Conservation (phyloP, 805 yeast genomes). For the Metschnikowia similis region DNA sequence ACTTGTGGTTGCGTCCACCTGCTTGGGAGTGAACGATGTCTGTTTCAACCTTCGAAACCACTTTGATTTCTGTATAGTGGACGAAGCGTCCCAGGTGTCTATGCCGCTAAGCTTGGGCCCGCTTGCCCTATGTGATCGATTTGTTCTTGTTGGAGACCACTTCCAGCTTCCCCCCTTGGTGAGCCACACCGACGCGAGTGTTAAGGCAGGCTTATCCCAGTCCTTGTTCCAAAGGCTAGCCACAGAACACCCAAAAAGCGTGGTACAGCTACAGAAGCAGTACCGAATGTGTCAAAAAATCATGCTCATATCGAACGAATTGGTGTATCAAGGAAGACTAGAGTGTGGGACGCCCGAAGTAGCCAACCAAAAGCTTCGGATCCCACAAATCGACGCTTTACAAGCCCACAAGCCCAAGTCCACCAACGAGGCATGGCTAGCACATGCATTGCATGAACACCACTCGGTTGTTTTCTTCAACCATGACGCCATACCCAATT, state of each 20-base stretch:
- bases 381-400: constrained; percentile 41
- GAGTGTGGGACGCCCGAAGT: constrained; percentile 70
- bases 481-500: constrained; percentile 64
- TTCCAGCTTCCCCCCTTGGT: constrained; percentile 90
- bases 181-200: constrained; percentile 51
- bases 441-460: constrained; percentile 46
- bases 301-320: constrained; percentile 73
- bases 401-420: constrained; percentile 6
- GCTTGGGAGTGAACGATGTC: constrained; percentile 69
- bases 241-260: constrained; percentile 66
- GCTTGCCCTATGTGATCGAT: constrained; percentile 66
- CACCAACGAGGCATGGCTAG: constrained; percentile 47
- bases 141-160: constrained; percentile 95
- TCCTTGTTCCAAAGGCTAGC: constrained; percentile 76
- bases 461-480: constrained; percentile 72
- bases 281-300: constrained; percentile 92
- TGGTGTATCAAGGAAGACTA: constrained; percentile 72
- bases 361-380: constrained; percentile 49
- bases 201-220: constrained; percentile 61
- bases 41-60: constrained; percentile 47
- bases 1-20: constrained; percentile 82
- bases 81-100: constrained; percentile 95
- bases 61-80: constrained; percentile 92
- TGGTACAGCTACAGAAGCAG: constrained; percentile 75
- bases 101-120: constrained; percentile 92